Conservation (phyloP, 192 early-diverging fungal species). For the Geranomyces variabilis region DNA sequence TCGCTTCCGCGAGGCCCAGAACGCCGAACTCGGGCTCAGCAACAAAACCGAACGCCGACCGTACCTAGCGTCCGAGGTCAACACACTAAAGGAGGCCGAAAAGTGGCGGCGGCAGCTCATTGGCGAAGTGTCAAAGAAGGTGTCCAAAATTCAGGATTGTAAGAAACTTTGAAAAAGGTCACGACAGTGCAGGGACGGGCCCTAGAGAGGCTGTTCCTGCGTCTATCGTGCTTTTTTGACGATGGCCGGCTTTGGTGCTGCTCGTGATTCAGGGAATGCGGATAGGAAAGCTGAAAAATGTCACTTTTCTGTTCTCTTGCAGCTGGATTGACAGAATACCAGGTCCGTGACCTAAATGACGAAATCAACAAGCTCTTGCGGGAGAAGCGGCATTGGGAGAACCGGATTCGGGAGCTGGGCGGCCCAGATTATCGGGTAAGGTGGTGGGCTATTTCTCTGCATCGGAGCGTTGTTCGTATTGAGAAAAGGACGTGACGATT, state of each 20-base stretch:
- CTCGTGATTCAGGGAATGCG: background rate
- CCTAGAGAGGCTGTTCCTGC: too few relatives aligned
- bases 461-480: too few relatives aligned
- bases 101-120: constrained; percentile 90
- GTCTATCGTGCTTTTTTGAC: too few relatives aligned
- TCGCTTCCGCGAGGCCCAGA: constrained; percentile 94
- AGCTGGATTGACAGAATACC: constrained; percentile 85
- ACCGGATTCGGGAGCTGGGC: constrained; percentile 86
- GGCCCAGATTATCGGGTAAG: constrained; percentile 79
- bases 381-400: constrained; percentile 92
- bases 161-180: constrained; percentile 26
- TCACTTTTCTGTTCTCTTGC: background rate
- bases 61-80: constrained; percentile 68
- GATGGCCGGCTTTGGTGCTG: too few relatives aligned
- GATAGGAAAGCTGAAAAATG: background rate
- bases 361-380: constrained; percentile 92
- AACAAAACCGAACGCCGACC: constrained; percentile 75
- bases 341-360: constrained; percentile 94
- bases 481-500: too few relatives aligned
- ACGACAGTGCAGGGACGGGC: background rate
- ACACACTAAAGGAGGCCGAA: constrained; percentile 78
- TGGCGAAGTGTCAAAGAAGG: constrained; percentile 84
- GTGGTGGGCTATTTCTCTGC: too few relatives aligned
- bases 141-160: constrained; percentile 91
- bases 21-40: constrained; percentile 71